Percentiles rank a stretch among this genome's conserved stretches.
Conservation (phyloP, 208 protist genomes). For the Leishmania gerbilli region DNA sequence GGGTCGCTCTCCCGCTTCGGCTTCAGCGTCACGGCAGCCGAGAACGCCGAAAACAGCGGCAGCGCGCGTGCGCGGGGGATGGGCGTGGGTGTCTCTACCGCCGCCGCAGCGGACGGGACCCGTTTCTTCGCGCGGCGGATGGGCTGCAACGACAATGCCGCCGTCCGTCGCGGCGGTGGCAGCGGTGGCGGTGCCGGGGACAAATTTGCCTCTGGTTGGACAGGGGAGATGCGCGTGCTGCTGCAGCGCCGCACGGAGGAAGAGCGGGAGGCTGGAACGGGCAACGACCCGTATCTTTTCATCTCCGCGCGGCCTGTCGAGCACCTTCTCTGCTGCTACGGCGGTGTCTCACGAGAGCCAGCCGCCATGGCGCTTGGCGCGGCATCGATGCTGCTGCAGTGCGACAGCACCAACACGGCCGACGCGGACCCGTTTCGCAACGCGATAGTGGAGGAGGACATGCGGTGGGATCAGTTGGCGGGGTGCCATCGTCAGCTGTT, state of each 20-base stretch:
- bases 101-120: background rate
- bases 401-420: constrained; percentile 16
- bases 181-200: constrained; percentile 4
- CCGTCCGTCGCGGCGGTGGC: background rate
- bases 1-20: background rate
- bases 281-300: constrained; percentile 30
- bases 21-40: background rate
- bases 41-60: constrained; percentile 3
- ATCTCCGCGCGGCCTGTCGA: constrained; percentile 29
- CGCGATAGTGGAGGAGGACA: constrained; percentile 52
- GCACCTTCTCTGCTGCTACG: constrained; percentile 34
- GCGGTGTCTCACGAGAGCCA: constrained; percentile 24
- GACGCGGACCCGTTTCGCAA: constrained; percentile 40
- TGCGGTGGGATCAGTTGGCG: constrained; percentile 65
- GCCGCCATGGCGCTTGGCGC: constrained; percentile 17
- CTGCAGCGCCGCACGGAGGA: constrained; percentile 27
- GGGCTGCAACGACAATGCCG: background rate
- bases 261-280: constrained; percentile 14
- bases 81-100: background rate
- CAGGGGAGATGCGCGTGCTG: constrained; percentile 22
- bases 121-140: constrained; percentile 17
- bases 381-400: constrained; percentile 16
- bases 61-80: background rate
- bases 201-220: constrained; percentile 2
- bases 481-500: constrained; percentile 68